A percentile compares a stretch with the other conserved stretches of the same genome.
Evolutionary conservation across 1,139 yeast genomes (phyloP).

Genomic region (Suhomyces wounanorum): DNA sequence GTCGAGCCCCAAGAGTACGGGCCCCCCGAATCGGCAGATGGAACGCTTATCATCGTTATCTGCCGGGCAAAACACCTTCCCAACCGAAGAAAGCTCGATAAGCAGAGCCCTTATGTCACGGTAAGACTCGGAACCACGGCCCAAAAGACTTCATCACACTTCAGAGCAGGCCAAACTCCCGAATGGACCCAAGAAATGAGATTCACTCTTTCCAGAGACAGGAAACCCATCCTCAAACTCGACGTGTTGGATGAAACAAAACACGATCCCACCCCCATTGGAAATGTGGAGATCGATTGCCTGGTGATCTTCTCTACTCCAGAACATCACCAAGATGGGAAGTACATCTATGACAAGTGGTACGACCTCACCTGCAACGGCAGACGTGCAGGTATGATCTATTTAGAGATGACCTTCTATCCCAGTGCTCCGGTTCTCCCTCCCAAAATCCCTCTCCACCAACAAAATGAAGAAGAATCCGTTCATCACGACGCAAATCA

Average conservation of each 20-base stretch:
- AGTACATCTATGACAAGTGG: conserved; percentile 78
- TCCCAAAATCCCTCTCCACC: conserved; percentile 31
- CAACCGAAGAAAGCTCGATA: conserved; percentile 77
- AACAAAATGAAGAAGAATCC: not conserved
- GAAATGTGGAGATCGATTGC: conserved; percentile 78
- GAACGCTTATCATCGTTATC: conserved; percentile 47
- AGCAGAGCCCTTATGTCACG: conserved; percentile 86
- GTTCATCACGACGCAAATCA: conserved; percentile 2
- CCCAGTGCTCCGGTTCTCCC: conserved; percentile 59
- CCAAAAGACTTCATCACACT: conserved; percentile 68
- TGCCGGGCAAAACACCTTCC: conserved; percentile 73
- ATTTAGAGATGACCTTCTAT: conserved; percentile 88
- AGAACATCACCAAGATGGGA: conserved; percentile 62
- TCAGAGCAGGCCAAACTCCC: conserved; percentile 91
- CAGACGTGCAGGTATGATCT: conserved; percentile 86
- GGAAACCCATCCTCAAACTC: conserved; percentile 63
- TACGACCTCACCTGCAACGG: conserved; percentile 66
- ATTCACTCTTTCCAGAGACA: conserved; percentile 63
- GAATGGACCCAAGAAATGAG: conserved; percentile 80
- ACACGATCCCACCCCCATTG: conserved; percentile 82
- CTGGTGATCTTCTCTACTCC: conserved; percentile 57
- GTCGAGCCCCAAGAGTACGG: conserved; percentile 8
- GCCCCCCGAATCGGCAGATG: conserved; percentile 44
- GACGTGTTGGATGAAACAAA: conserved; percentile 88
- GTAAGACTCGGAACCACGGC: conserved; percentile 81